Percentiles rank a stretch among this genome's conserved stretches.
Evolutionary conservation across 1,284 basidiomycete species (phyloP).

Genomic region (Rhodotorula mucilaginosa): DNA sequence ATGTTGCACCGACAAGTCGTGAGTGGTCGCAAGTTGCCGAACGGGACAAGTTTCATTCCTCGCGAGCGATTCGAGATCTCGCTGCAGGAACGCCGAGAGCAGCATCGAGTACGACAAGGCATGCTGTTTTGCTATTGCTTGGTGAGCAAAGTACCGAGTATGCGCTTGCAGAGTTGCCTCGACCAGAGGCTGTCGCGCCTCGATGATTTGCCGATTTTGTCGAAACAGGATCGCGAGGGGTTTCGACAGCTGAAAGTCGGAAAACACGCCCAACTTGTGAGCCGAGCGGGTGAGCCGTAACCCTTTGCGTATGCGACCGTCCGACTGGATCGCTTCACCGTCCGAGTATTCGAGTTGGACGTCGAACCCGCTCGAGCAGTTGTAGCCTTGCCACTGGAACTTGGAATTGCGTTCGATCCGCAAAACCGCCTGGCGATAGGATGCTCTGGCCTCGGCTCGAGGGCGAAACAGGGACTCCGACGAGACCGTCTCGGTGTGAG

Average conservation of each 20-base stretch:
- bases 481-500: conserved; percentile 50
- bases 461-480: conserved; percentile 52
- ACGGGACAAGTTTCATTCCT: conserved; percentile 60
- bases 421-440: conserved; percentile 58
- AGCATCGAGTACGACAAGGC: conserved; percentile 68
- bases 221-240: conserved; percentile 64
- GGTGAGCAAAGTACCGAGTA: conserved; percentile 56
- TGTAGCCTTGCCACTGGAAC: conserved; percentile 57
- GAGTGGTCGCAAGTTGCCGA: conserved; percentile 57
- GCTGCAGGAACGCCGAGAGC: conserved; percentile 59
- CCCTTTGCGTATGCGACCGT: conserved; percentile 38
- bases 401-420: conserved; percentile 61
- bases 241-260: conserved; percentile 65
- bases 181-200: conserved; percentile 50
- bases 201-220: conserved; percentile 61
- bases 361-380: conserved; percentile 66
- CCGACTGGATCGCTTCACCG: conserved; percentile 43
- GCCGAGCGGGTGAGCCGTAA: conserved; percentile 58
- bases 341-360: conserved; percentile 61
- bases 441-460: conserved; percentile 50
- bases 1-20: conserved; percentile 57
- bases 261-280: conserved; percentile 63
- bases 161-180: conserved; percentile 55
- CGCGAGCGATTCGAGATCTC: conserved; percentile 56
- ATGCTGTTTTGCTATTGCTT: conserved; percentile 59